A percentile compares a stretch with the other conserved stretches of the same genome.
These are phyloP conservation scores for Mycosphaerella sp. DNA, from an alignment of 2,329 filamentous ascomycete genomes.

Conservation along the genomic window DNA sequence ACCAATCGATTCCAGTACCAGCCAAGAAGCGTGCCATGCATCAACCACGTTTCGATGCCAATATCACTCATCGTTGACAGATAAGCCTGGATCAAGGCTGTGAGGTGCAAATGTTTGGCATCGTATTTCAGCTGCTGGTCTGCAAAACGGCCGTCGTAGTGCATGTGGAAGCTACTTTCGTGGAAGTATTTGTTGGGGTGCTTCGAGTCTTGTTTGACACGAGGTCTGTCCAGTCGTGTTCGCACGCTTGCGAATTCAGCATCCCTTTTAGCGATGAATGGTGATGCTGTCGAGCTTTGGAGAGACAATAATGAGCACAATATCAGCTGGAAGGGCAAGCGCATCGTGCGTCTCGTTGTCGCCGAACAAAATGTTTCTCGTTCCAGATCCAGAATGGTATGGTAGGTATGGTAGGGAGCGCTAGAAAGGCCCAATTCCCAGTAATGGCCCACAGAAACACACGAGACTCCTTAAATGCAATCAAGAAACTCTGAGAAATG, in stretches of 20 bases:
- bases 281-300: slow-evolving; percentile 3
- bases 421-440: not conserved
- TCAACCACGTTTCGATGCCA: slow-evolving; percentile 56
- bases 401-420: no score
- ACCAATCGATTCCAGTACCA: slow-evolving; percentile 59
- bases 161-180: slow-evolving; percentile 47
- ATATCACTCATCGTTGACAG: slow-evolving; percentile 51
- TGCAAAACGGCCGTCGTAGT: slow-evolving; percentile 54
- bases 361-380: not conserved
- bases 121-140: slow-evolving; percentile 40
- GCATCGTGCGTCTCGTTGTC: slow-evolving; percentile 1
- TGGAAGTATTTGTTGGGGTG: slow-evolving; percentile 48
- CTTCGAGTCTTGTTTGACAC: slow-evolving; percentile 28
- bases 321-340: slow-evolving; percentile 1
- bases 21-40: slow-evolving; percentile 55
- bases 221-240: slow-evolving; percentile 32
- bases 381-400: not conserved
- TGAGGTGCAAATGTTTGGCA: slow-evolving; percentile 45
- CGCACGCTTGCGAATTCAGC: slow-evolving; percentile 43
- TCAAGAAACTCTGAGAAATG: not conserved
- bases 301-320: slow-evolving; percentile 1
- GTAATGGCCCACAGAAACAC: not conserved
- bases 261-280: slow-evolving; percentile 28
- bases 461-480: not conserved
- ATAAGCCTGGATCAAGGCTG: slow-evolving; percentile 50